A percentile compares a stretch with the other conserved stretches of the same genome.
These are phyloP conservation scores for Picea engelmannii DNA, from an alignment of 83 land plant species.

Conservation along the genomic window DNA sequence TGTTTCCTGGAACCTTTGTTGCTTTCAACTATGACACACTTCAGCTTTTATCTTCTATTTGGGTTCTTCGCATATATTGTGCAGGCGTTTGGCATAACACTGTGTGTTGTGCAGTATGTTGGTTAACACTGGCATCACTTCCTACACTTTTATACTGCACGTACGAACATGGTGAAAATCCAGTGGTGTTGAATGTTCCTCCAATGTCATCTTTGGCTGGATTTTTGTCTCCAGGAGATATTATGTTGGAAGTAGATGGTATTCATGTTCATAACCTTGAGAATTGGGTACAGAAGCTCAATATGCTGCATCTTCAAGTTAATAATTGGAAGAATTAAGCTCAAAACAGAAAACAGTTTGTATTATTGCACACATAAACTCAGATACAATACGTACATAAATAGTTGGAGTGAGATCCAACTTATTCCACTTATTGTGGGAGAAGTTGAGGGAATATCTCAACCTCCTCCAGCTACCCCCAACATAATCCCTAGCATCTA, in stretches of 20 bases:
- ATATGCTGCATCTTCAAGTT: slow-evolving; percentile 15
- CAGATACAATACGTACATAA: too few relatives aligned
- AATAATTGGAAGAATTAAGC: too few relatives aligned
- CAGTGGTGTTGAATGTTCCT: slow-evolving; percentile 57
- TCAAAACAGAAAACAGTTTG: too few relatives aligned
- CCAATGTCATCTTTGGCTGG: slow-evolving; percentile 47
- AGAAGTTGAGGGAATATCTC: too few relatives aligned
- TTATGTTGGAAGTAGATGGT: slow-evolving; percentile 49
- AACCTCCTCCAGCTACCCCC: too few relatives aligned
- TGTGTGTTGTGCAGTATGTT: slow-evolving; percentile 55
- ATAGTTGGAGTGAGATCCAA: too few relatives aligned
- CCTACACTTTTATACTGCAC: slow-evolving; percentile 51
- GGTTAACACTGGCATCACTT: slow-evolving; percentile 35
- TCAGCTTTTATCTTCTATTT: slow-evolving; percentile 28
- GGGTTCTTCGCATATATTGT: slow-evolving; percentile 71
- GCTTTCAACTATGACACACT: slow-evolving; percentile 60
- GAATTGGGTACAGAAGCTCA: slow-evolving; percentile 36
- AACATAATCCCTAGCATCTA: too few relatives aligned
- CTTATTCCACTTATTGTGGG: too few relatives aligned
- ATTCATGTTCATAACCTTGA: slow-evolving; percentile 24
- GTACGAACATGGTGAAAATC: slow-evolving; percentile 38
- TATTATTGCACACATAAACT: too few relatives aligned
- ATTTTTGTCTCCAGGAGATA: slow-evolving; percentile 49
- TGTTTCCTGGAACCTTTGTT: slow-evolving; percentile 85
- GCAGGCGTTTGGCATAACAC: slow-evolving; percentile 89